Conservation (phyloP, 257 asterid genomes). For the Rhazya stricta region DNA sequence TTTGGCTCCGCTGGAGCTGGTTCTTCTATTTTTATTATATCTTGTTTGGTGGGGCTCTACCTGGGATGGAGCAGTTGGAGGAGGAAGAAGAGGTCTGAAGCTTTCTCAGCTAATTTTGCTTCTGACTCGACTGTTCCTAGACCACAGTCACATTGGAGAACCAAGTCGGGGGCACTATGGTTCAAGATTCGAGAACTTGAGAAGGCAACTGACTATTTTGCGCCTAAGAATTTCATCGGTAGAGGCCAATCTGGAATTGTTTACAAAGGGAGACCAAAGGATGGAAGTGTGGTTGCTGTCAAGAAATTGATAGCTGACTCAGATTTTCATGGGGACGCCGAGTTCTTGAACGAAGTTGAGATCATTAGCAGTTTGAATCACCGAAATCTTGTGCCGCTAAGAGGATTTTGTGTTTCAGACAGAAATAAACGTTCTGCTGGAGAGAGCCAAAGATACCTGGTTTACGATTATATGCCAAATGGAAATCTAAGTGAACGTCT, state of each 20-base stretch:
- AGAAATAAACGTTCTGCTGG: constrained; percentile 4
- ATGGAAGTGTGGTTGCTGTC: constrained; percentile 51
- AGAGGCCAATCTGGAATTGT: constrained; percentile 52
- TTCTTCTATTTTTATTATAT: constrained; percentile 19
- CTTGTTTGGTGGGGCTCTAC: constrained; percentile 24
- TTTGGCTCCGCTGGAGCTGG: constrained; percentile 39
- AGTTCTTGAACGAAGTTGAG: constrained; percentile 49
- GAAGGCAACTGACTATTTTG: constrained; percentile 42
- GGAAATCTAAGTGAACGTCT: constrained; percentile 44
- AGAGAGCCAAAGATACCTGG: constrained; percentile 36
- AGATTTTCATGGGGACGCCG: constrained; percentile 36
- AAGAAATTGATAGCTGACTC: constrained; percentile 34
- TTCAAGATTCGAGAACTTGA: constrained; percentile 40
- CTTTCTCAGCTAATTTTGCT: not conserved
- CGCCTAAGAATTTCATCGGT: constrained; percentile 46
- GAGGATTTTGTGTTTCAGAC: constrained; percentile 42
- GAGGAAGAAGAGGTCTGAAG: constrained; percentile 11
- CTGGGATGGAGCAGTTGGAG: constrained; percentile 15
- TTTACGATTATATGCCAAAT: constrained; percentile 58
- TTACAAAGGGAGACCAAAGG: constrained; percentile 41
- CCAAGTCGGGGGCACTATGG: constrained; percentile 33
- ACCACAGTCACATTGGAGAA: constrained; percentile 40
- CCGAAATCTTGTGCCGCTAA: constrained; percentile 45
- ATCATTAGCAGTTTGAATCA: constrained; percentile 51
- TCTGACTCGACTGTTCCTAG: constrained; percentile 19